These are phyloP conservation scores for Mycotypha africana DNA, from an alignment of 371 early-diverging fungal genomes.

Conservation along the genomic window DNA sequence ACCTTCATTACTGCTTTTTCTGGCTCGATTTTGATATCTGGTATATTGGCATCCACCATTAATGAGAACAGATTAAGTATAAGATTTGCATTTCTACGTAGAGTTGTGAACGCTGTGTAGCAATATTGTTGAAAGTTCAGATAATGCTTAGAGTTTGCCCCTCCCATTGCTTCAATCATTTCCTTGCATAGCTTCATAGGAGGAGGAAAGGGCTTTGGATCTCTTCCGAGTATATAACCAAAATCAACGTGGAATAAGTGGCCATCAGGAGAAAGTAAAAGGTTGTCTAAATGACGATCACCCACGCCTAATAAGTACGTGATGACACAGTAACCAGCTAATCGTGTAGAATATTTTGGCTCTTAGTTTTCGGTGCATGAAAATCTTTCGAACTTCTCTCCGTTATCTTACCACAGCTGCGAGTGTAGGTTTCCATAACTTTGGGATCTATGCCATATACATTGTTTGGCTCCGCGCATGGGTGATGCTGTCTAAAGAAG, in stretches of 20 bases:
- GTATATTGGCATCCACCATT: constrained; percentile 93
- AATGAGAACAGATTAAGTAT: constrained; percentile 93
- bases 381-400: no score
- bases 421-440: constrained; percentile 93
- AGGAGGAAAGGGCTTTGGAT: constrained; percentile 98
- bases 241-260: constrained; percentile 97
- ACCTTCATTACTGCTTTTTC: constrained; percentile 94
- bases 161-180: constrained; percentile 99
- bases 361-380: no score
- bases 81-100: constrained; percentile 89
- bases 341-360: no score
- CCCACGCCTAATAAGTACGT: constrained; percentile 98
- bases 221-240: constrained; percentile 96
- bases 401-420: constrained; percentile 78
- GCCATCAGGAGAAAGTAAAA: constrained; percentile 85
- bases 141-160: constrained; percentile 75
- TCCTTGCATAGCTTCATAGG: constrained; percentile 98
- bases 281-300: constrained; percentile 98
- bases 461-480: constrained; percentile 53
- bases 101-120: constrained; percentile 88
- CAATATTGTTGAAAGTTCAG: constrained; percentile 86
- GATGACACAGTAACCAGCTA: constrained; percentile 97
- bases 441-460: constrained; percentile 67
- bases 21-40: constrained; percentile 94
- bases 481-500: constrained; percentile 69